Conservation (phyloP, 2,329 filamentous ascomycete species). For the Xylariaceae sp. region DNA sequence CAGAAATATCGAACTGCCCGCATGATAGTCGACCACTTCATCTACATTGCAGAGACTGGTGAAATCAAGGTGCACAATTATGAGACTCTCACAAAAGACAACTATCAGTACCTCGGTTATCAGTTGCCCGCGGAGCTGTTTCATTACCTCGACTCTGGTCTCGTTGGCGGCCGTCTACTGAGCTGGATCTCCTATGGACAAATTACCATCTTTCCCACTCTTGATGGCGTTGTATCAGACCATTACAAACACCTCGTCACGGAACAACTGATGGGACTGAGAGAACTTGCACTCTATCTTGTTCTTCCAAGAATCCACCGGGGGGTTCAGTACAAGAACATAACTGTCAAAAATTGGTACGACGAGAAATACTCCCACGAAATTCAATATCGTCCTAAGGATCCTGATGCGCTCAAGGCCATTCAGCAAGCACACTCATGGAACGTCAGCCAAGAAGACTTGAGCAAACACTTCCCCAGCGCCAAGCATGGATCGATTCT, state of each 20-base stretch:
- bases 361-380: slow-evolving; percentile 63
- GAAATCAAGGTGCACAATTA: slow-evolving; percentile 70
- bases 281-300: slow-evolving; percentile 72
- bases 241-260: slow-evolving; percentile 80
- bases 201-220: slow-evolving; percentile 73
- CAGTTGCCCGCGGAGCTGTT: slow-evolving; percentile 86
- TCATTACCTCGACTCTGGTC: slow-evolving; percentile 79
- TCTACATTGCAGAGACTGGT: slow-evolving; percentile 74
- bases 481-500: slow-evolving; percentile 44
- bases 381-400: slow-evolving; percentile 57
- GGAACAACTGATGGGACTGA: slow-evolving; percentile 67
- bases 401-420: slow-evolving; percentile 39
- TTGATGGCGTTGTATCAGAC: slow-evolving; percentile 75
- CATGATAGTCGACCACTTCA: slow-evolving; percentile 82
- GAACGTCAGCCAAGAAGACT: slow-evolving; percentile 63
- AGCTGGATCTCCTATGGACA: slow-evolving; percentile 79
- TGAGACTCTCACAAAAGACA: slow-evolving; percentile 72
- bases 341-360: slow-evolving; percentile 81
- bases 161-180: slow-evolving; percentile 74
- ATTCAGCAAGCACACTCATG: slow-evolving; percentile 54
- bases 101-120: slow-evolving; percentile 86
- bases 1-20: slow-evolving; percentile 83
- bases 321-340: slow-evolving; percentile 75
- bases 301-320: slow-evolving; percentile 76
- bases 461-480: slow-evolving; percentile 46